A percentile compares a stretch with the other conserved stretches of the same genome.
Conservation (phyloP, 257 asterid genomes). For the Orobanche coerulescens region DNA sequence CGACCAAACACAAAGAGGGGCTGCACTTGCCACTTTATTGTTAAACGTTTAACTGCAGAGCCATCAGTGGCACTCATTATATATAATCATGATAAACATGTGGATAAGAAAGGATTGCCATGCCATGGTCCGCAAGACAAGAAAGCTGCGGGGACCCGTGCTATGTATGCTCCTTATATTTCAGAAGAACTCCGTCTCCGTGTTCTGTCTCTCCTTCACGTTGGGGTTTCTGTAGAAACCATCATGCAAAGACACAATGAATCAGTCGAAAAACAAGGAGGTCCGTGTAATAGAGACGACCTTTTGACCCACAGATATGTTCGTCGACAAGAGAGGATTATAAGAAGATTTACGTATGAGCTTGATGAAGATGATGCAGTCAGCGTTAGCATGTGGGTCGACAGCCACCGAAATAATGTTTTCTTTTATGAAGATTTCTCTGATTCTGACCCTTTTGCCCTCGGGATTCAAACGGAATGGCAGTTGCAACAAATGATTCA, state of each 20-base stretch:
- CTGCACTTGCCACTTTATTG: constrained; percentile 91
- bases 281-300: constrained; percentile 91
- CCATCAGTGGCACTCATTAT: constrained; percentile 83
- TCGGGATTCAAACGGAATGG: constrained; percentile 98
- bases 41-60: constrained; percentile 82
- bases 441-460: constrained; percentile 63
- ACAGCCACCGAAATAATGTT: constrained; percentile 55
- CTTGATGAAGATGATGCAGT: constrained; percentile 74
- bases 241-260: constrained; percentile 95
- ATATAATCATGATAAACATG: constrained; percentile 79
- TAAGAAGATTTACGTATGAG: constrained; percentile 65
- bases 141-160: constrained; percentile 87
- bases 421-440: constrained; percentile 84
- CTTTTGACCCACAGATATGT: constrained; percentile 90
- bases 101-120: constrained; percentile 75
- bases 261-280: constrained; percentile 89
- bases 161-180: constrained; percentile 97
- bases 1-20: constrained; percentile 98
- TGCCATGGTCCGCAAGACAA: constrained; percentile 94
- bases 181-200: constrained; percentile 95
- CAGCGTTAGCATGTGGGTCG: constrained; percentile 77
- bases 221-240: constrained; percentile 95
- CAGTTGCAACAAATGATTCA: constrained; percentile 96
- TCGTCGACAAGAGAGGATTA: constrained; percentile 87
- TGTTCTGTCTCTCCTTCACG: constrained; percentile 73